Base-by-base conservation (phyloP, 2,329 filamentous ascomycete species). In the Lojkania enalia region DNA sequence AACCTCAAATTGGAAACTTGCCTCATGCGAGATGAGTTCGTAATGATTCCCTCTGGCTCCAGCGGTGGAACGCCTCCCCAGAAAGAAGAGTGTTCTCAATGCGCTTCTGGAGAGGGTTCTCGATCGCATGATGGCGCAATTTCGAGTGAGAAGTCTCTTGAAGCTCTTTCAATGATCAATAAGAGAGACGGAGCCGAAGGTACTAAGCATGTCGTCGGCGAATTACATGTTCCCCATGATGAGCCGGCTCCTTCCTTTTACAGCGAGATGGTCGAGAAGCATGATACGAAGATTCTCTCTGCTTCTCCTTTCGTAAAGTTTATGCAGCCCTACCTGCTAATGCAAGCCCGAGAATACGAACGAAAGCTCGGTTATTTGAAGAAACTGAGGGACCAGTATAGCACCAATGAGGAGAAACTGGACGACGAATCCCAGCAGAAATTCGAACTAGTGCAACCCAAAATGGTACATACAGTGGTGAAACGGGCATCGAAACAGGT, bases 301-400 rank as follows among this genome's bases (percentile, higher is more conserved):
- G 90, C 90, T 1, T 99, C 94, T 0, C 94, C 94, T 0, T 97
- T 96, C 64, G 94, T 99, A 54, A 92, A 90, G 61, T 99, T 97
- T 63, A 87, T 88, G 53, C 90, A 94, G 63, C 94, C 94, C 0
- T 95, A 97, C 69, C 80, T 97, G 18, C 78, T 99, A 27, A 95
- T 94, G 79, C 89, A 88, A 62, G 87, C 94, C 31, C 85, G 94
- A 38, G 91, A 96, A 65, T 87, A 96, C 63, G 94, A 99, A 70
- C 80, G 88, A 40, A 84, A 87, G 42, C 76, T 99, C 4, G 81
- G 87, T 1, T 90, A 95, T 64, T 78, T 96, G 36, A 92, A 88
- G 63, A 81, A 85, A 39, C 78, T 97, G 9, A 84, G 89, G 27
- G 90, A 96, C 57, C 88, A 95, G 53, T 77, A 77, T 50, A 70